Evolutionary conservation across 768 basidiomycete species (phyloP), one percentile per base, ranked within the genome.

Genomic region (Kwoniella bestiolae): DNA sequence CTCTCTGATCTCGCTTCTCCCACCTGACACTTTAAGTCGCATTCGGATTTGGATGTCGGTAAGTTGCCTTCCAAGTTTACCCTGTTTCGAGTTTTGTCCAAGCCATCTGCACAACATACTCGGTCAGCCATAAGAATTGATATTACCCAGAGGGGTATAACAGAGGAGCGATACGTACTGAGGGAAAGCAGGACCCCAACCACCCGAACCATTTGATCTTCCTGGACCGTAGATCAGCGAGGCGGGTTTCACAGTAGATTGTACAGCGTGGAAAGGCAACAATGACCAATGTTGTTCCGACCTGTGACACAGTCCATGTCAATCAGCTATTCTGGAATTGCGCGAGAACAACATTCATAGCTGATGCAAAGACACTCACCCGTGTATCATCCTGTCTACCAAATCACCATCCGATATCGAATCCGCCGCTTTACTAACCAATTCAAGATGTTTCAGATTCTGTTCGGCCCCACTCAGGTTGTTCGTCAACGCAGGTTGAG

Each of bases 341-440:
- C 11, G 25, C 4, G n/a, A 16, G 1, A 56, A 56, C 9, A 56
- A 35, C 55, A 12, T 18, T 56, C 34, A 28, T 38, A 38, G 21
- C 32, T 11, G 21, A 16, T n/a, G 60, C 28, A 41, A 18, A 35
- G 12, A 18, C n/a, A 31, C 47, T 41, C 73, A 93, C 94, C 94
- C 91, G 73, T 95, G 95, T 74, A 99, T 95, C 75, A 97, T 85
- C 4, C 89, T 84, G 78, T 98, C 96, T 2, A 98, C 89, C 18
- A 98, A 83, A 81, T 99, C 96, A 0, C 90, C 92, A 72, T 98
- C 95, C 0, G 95, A 96, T 70, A 99, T 90, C 9, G 92, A 90
- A 7, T 92, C 89, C 0, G 95, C 90, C 1, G 96, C 95, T 62
- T 88, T 86, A 65, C 91, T 89, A 87, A 94, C 89, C 14, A 97